A percentile compares a stretch with the other conserved stretches of the same genome.
phyloP scores from a whole-genome alignment of 805 yeast genomes.

The Saccharomycopsis capsularis region DNA sequence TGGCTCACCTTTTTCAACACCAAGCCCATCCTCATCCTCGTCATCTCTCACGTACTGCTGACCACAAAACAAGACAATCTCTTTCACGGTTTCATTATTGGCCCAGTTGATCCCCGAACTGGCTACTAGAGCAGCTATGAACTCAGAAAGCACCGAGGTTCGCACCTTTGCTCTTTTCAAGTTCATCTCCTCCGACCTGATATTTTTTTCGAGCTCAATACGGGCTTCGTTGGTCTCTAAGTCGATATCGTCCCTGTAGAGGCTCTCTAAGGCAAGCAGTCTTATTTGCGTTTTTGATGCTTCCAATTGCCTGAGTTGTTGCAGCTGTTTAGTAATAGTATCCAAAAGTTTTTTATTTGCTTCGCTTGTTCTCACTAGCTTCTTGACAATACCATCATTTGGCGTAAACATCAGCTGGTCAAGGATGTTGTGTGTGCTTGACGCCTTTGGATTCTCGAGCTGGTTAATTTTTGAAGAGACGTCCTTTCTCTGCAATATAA shows the following conservation, averaged over 20 bases:
- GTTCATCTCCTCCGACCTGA: neutral
- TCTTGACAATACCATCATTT: neutral
- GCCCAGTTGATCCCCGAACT: slow-evolving; percentile 13
- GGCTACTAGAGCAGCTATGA: slow-evolving; percentile 10
- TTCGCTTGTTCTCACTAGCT: neutral
- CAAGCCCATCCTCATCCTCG: neutral
- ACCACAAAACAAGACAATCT: slow-evolving; percentile 11
- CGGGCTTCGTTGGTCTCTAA: neutral
- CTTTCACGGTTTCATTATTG: slow-evolving; percentile 3
- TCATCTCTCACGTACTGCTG: slow-evolving; percentile 3
- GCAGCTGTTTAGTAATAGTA: neutral
- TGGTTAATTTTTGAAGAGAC: too few species aligned
- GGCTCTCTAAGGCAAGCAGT: too few species aligned
- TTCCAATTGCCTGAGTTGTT: neutral
- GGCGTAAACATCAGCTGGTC: neutral
- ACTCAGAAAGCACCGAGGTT: slow-evolving; percentile 12
- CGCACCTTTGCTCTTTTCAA: slow-evolving; percentile 7
- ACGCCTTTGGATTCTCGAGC: too few species aligned
- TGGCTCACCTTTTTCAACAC: neutral
- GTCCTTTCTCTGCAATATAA: neutral
- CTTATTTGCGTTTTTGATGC: neutral
- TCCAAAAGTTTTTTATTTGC: too few species aligned
- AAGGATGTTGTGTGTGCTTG: too few species aligned
- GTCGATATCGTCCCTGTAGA: too few species aligned
- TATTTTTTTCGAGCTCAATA: neutral